Conservation (phyloP, 805 yeast genomes). For the Candida ponderosae region DNA sequence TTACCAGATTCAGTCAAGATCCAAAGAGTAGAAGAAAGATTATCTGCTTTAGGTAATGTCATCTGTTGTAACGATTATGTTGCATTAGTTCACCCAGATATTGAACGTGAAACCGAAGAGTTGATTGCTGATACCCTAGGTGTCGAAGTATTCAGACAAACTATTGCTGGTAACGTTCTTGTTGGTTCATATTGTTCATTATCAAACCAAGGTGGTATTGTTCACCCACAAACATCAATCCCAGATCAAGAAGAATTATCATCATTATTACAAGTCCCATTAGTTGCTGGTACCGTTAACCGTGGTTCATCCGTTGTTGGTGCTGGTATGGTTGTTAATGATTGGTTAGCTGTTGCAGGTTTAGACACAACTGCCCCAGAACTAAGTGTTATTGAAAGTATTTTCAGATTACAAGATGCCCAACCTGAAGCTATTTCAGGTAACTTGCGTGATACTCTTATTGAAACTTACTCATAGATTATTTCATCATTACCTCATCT, state of each 20-base stretch:
- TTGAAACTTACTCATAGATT: constrained; percentile 75
- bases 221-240: constrained; percentile 94
- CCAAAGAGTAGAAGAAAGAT: constrained; percentile 96
- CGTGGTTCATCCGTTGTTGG: constrained; percentile 98
- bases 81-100: constrained; percentile 98
- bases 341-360: constrained; percentile 96
- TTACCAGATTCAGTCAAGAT: constrained; percentile 92
- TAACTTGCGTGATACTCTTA: constrained; percentile 83
- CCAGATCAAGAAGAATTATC: constrained; percentile 98
- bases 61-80: constrained; percentile 98
- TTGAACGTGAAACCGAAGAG: constrained; percentile 98
- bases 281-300: constrained; percentile 97
- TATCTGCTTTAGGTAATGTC: constrained; percentile 95
- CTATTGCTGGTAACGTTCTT: constrained; percentile 95
- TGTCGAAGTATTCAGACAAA: constrained; percentile 98
- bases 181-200: constrained; percentile 95
- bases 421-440: constrained; percentile 82
- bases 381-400: constrained; percentile 91
- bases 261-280: constrained; percentile 90
- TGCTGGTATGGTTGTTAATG: constrained; percentile 98
- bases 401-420: constrained; percentile 88
- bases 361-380: constrained; percentile 98
- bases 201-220: constrained; percentile 96
- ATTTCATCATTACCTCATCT: not conserved
- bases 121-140: constrained; percentile 96